Base-by-base conservation (phyloP, 2,329 filamentous ascomycete species). In the Cercospora sp. region DNA sequence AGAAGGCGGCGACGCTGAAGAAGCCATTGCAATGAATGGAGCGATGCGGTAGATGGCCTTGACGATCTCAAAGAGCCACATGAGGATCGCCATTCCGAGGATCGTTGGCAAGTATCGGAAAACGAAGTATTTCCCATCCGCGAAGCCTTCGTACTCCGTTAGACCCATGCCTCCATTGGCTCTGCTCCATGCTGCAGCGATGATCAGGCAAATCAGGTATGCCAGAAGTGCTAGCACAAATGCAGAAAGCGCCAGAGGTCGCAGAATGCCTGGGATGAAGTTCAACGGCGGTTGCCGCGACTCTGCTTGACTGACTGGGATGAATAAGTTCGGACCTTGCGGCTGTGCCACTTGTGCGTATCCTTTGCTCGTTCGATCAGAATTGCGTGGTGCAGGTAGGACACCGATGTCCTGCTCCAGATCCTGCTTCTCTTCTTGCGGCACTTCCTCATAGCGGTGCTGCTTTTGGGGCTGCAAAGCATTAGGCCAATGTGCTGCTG, bases 41-140 rank as follows among this genome's bases (percentile, higher is more conserved):
- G 91, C 83, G 12, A 91, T 86, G 67, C 94, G 89, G 71, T 91
- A 88, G n/a, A 93, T 86, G 3, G 93, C 88, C 1, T 86, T 84
- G 73, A 93, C 86, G 45, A 97, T 83, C 72, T 89, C 87, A 74
- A 97, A 90, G 0, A 92, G 85, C 84, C 92, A 97, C 6, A 97
- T 78, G 57, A 95, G 84, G 40, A 97, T 81, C 12, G 90, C 72
- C 20, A 88, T 88, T 0, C 89, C 92, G 13, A 96, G 76, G 0
- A 97, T 82, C 66, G 93, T 92, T 2, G 94, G 94, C 1, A 97
- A 81, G 71, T 97, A 92, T 69, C 93, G 87, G 78, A 97, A 95
- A 58, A 96, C 80, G 78, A 97, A 97, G 79, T 96, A 97, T 71
- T 89, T 85, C 8, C 85, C 85, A 60, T 90, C 90, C 69, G 91